Evolutionary conservation across 2,329 filamentous ascomycete genomes (phyloP).

Genomic region (Cercospora nicotianae): DNA sequence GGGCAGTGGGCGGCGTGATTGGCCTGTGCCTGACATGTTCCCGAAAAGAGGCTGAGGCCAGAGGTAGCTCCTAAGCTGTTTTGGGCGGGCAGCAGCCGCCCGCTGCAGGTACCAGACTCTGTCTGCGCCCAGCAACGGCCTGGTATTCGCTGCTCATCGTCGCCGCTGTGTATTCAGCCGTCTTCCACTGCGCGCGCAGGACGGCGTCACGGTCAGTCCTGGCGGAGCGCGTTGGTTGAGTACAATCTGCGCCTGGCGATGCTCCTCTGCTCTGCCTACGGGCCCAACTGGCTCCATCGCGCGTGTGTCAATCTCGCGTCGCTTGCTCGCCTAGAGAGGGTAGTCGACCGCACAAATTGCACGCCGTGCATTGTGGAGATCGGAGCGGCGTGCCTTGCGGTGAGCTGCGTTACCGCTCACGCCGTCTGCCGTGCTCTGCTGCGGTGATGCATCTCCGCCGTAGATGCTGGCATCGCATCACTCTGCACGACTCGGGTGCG

Average conservation of each 20-base stretch:
- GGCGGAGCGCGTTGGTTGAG: background rate
- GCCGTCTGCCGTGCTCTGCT: background rate
- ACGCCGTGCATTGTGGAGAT: slow-evolving; percentile 5
- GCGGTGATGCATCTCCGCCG: background rate
- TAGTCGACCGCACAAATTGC: background rate
- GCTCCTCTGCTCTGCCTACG: background rate
- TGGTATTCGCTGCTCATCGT: slow-evolving; percentile 14
- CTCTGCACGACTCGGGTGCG: background rate
- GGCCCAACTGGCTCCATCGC: background rate
- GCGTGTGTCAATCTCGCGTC: background rate
- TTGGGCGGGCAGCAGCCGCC: slow-evolving; percentile 9
- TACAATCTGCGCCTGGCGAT: background rate
- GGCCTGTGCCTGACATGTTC: slow-evolving; percentile 20
- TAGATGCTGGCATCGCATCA: background rate
- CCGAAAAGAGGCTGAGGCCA: slow-evolving; percentile 18
- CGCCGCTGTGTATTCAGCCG: background rate
- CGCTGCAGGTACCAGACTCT: slow-evolving; percentile 16
- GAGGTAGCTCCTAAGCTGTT: slow-evolving; percentile 1
- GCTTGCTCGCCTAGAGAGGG: slow-evolving; percentile 5
- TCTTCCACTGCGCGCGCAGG: background rate
- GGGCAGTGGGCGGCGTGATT: slow-evolving; percentile 14
- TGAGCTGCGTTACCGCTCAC: background rate
- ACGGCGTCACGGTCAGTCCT: background rate
- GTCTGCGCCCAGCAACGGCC: background rate
- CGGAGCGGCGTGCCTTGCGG: background rate